Evolutionary conservation across 2,329 filamentous ascomycete genomes (phyloP).

Genomic region (Hymenoscyphus repandus): DNA sequence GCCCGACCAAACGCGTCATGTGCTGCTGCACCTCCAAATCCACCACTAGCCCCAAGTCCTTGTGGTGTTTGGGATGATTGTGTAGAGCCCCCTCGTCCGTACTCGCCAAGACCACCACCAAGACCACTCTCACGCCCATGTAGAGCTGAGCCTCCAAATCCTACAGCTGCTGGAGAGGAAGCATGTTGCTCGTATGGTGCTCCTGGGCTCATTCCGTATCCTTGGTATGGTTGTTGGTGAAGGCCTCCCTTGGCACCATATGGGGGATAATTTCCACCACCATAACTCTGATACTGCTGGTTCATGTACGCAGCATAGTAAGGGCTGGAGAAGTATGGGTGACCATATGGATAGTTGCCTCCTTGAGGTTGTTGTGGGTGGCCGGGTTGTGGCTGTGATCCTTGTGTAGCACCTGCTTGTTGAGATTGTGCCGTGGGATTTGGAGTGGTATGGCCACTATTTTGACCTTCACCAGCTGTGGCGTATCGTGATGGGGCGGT

Average conservation of each 20-base stretch:
- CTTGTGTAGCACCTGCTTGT: conserved; percentile 42
- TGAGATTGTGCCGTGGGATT: conserved; percentile 64
- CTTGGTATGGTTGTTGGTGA: conserved; percentile 33
- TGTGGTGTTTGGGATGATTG: conserved; percentile 31
- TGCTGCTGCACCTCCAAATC: conserved; percentile 25
- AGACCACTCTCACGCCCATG: conserved; percentile 33
- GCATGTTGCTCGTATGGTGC: conserved; percentile 31
- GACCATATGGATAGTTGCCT: conserved; percentile 46
- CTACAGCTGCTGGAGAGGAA: conserved; percentile 30
- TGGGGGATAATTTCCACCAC: conserved; percentile 33
- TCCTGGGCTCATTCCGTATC: conserved; percentile 31
- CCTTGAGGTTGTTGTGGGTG: conserved; percentile 47
- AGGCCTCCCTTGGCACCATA: conserved; percentile 32
- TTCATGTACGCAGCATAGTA: conserved; percentile 59
- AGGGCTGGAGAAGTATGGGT: conserved; percentile 57
- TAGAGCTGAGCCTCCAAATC: conserved; percentile 29
- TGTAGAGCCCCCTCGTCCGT: conserved; percentile 31
- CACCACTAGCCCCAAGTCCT: conserved; percentile 28
- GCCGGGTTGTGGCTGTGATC: conserved; percentile 34
- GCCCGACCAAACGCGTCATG: conserved; percentile 32
- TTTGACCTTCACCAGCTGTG: conserved; percentile 63
- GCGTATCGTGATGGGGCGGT: conserved; percentile 54
- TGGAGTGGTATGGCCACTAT: conserved; percentile 85
- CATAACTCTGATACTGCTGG: conserved; percentile 40
- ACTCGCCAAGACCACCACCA: conserved; percentile 30